A percentile compares a stretch with the other conserved stretches of the same genome.
Conservation (phyloP, 2,329 filamentous ascomycete genomes). For the Plectosphaerella cucumerina region DNA sequence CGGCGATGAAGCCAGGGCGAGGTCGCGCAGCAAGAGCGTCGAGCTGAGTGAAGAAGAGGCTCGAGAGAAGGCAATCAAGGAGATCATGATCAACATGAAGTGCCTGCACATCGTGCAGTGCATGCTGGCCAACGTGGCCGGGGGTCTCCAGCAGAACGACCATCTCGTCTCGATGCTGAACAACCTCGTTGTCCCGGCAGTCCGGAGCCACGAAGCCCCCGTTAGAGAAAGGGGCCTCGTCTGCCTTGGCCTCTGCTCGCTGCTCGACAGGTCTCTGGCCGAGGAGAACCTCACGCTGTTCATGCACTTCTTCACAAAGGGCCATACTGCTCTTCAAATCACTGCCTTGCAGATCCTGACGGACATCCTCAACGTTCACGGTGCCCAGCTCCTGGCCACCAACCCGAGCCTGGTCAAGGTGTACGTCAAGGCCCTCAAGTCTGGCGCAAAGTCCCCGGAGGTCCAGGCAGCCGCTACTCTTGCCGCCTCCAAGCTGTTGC, state of each 20-base stretch:
- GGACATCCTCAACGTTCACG: conserved; percentile 88
- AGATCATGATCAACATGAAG: conserved; percentile 98
- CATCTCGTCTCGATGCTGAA: conserved; percentile 97
- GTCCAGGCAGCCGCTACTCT: conserved; percentile 80
- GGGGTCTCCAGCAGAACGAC: conserved; percentile 81
- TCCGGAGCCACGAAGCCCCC: conserved; percentile 86
- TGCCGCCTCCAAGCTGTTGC: conserved; percentile 79
- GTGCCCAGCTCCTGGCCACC: conserved; percentile 66
- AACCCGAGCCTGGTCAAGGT: conserved; percentile 74
- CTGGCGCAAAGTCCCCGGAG: conserved; percentile 61
- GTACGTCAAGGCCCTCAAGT: conserved; percentile 78
- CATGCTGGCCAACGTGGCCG: conserved; percentile 90
- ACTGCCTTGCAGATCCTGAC: conserved; percentile 88
- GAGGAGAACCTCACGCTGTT: conserved; percentile 91
- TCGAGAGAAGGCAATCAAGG: conserved; percentile 72
- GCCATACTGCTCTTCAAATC: conserved; percentile 83
- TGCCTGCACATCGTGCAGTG: conserved; percentile 96
- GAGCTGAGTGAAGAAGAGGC: conserved; percentile 61
- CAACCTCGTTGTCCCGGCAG: conserved; percentile 91
- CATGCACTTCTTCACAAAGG: conserved; percentile 93
- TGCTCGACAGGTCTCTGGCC: conserved; percentile 86
- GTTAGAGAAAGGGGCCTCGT: conserved; percentile 87
- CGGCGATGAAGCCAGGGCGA: conserved; percentile 54
- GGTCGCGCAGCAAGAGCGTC: conserved; percentile 34
- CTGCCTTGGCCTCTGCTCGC: conserved; percentile 84